Base-by-base conservation (phyloP, 139 green algal species). In the Micromonas commoda region DNA sequence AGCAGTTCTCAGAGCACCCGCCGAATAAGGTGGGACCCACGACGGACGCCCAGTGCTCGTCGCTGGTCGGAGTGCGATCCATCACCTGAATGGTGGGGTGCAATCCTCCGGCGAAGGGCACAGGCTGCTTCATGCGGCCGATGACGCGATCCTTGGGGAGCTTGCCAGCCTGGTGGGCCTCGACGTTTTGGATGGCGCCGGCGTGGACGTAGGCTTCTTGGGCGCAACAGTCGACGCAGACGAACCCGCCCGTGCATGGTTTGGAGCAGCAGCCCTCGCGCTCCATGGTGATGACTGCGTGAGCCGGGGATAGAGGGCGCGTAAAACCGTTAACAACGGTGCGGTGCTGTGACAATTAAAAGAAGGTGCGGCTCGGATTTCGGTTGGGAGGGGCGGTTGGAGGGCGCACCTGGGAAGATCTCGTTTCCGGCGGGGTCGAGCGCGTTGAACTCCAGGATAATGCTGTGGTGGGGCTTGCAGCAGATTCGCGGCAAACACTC, bases 1-100 rank as follows among this genome's bases (percentile, higher is more conserved):
- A 73, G 66, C 66, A 73, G 66, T 53, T 5, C 66, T 73, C 66
- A 4, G 23, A 20, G 66, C 66, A 73, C 4, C 66, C 66, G 66
- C 66, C 66, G 31, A 73, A 73, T 26, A 35, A 28, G 23, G 16
- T 53, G 3, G 66, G 66, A 29, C 66, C 66, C 35, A 53, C 16
- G 28, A 73, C 66, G 28, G 24, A 23, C 66, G 28, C 66, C 5
- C 39, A 28, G 26, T 33, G 66, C 5, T 33, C 5, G 28, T 37
- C 35, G 5, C 9, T 29, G 9, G 28, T 69, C 61, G 61, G 5
- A 29, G 3, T 29, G 28, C 66, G 28, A 29, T 73, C 66, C 66
- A 45, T 73, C 23, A 73, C 31, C 20, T 73, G 28, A 29, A 73
- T 57, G 45, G 16, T 19, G 9, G 63, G 63, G 6, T 9, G 16